Evolutionary conservation across 106 monocot species (phyloP), one percentile per base, ranked within the genome.

Genomic region (Dactylorhiza incarnata): DNA sequence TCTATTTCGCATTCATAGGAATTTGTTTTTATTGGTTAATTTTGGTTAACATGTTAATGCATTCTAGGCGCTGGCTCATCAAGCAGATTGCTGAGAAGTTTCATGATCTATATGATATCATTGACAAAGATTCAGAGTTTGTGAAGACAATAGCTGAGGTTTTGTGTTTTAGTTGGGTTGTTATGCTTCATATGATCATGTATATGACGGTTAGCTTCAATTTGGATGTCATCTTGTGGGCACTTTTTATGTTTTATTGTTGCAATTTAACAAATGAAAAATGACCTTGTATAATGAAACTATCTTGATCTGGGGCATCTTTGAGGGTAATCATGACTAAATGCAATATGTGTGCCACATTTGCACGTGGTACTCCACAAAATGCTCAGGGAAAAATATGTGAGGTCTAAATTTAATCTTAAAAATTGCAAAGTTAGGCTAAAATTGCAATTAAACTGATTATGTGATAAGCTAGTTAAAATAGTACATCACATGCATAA

Each of bases 81-180:
- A 90, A 85, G 74, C 79, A 44, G 37, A 46, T 94, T 81, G 81
- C 79, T 59, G 69, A 80, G 22, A 77, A 75, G 44, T 55, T 52
- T 80, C 77, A 81, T 22, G 62, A 81, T 49, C 43, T 87, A 24
- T 61, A 83, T 0, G 86, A 81, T 44, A 81, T 88, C 47, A 23
- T 94, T 48, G 73, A 49, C 26, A 69, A 81, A 61, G 94, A 94
- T 80, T 90, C 90, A 71, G 83, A 81, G 68, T 81, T 94, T 13
- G 94, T 88, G 83, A 83, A 88, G 78, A 84, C 74, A 75, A 90
- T 94, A 71, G 90, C 82, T 63, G 90, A 94, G 93, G 93, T 93
- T 67, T 73, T 48, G 48, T 72, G 20, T 49, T 49, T 72, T 44
- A 69, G 49, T 49, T 72, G 47, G 37, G 17, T 72, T 24, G 5